Percentiles rank a stretch among this genome's conserved stretches.
Conservation (phyloP, 1,284 basidiomycete species). For the Cutaneotrichosporon sp. region DNA sequence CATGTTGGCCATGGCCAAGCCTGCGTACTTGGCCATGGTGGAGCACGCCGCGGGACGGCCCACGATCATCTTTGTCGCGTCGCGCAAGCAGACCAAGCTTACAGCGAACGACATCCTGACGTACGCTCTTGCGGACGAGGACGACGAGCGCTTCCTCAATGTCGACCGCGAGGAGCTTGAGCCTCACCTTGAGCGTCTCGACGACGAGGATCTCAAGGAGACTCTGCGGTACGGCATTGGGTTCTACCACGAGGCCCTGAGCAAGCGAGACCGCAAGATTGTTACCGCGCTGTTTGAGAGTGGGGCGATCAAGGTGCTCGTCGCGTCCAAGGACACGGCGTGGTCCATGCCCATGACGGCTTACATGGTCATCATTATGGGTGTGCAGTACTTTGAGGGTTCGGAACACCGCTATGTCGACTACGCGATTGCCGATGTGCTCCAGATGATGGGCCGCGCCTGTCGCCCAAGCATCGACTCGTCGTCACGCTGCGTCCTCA, state of each 20-base stretch:
- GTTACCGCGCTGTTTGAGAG: conserved; percentile 90
- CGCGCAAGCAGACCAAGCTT: conserved; percentile 84
- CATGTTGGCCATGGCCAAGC: conserved; percentile 99
- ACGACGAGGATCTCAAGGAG: conserved; percentile 72
- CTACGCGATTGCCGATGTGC: conserved; percentile 93
- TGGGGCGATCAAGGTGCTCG: conserved; percentile 88
- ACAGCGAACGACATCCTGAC: conserved; percentile 87
- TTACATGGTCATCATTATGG: conserved; percentile 99
- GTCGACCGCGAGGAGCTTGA: conserved; percentile 77
- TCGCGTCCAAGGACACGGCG: conserved; percentile 91
- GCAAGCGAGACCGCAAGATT: conserved; percentile 85
- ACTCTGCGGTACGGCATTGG: conserved; percentile 85
- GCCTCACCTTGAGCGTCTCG: conserved; percentile 80
- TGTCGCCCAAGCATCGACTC: conserved; percentile 82
- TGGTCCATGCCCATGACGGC: conserved; percentile 91
- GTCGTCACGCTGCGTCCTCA: conserved; percentile 83
- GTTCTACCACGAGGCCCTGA: conserved; percentile 91
- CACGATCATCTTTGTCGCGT: conserved; percentile 88
- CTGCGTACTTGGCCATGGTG: conserved; percentile 86
- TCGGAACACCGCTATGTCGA: conserved; percentile 96
- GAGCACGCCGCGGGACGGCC: conserved; percentile 84
- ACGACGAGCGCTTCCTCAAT: conserved; percentile 82
- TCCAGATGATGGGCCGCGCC: conserved; percentile 98
- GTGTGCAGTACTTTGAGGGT: conserved; percentile 91
- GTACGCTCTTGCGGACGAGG: conserved; percentile 83